Base-by-base conservation (phyloP, 139 green algal genomes). In the Auxenochlorella protothecoides region DNA sequence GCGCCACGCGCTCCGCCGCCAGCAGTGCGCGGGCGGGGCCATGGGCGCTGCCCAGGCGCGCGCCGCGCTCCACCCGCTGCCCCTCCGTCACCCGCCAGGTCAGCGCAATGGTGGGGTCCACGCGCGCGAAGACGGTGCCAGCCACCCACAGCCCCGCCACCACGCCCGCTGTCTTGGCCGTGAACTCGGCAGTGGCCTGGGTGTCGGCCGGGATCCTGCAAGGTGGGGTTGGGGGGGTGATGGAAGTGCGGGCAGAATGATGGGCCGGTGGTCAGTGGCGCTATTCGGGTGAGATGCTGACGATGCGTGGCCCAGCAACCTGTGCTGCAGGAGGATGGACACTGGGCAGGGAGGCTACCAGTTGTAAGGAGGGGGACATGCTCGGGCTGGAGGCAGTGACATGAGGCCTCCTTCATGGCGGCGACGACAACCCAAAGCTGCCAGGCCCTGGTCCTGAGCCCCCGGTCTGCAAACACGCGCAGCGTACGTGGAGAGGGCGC, bases 111-210 rank as follows among this genome's bases (percentile, higher is more conserved):
- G 74, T 53, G 0, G 88, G 82, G 76, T 98, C 94, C 11, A 98
- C 90, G 4, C 79, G 57, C 3, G 67, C 69, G 72, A 97, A 92
- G 13, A 97, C 89, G 16, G 79, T 61, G 52, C 96, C 81, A 15
- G 87, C 94, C 8, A 99, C 85, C 13, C 82, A 86, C 2, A 93
- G 66, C 2, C 95, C 95, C 44, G 95, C 95, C 53, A 98, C 68
- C 8, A 95, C 81, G 5, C 95, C 95, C 11, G 89, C 75, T 6
- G 83, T 89, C 77, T 99, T 98, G 7, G 93, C 90, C 15, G 97
- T 72, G 70, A 99, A 98, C 7, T 81, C 89, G 7, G 87, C 95
- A 3, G 72, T 76, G 9, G 89, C 92, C 59, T 83, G 73, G 0
- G 83, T 93, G 52, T 68, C 76, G 7, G 79, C 75, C 0, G 90